Conservation (phyloP, 1,284 basidiomycete species). For the Cutaneotrichosporon sp. region DNA sequence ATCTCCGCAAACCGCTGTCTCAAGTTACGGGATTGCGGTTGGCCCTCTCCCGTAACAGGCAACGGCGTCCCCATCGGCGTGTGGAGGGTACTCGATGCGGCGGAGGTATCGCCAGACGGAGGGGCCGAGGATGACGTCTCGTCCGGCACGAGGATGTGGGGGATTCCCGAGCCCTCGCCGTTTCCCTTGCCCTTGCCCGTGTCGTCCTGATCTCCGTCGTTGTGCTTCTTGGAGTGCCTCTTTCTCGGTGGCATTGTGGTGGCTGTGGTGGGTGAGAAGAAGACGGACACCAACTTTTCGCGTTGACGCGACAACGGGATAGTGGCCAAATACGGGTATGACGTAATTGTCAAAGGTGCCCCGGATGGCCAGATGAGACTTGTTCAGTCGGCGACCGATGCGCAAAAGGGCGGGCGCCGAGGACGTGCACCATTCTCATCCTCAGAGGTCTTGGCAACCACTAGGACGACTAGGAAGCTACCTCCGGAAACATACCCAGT, state of each 20-base stretch:
- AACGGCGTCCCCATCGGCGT: constrained; percentile 3
- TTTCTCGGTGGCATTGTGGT: background rate
- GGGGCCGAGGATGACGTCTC: background rate
- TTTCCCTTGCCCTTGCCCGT: background rate
- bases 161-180: background rate
- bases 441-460: too few relatives aligned
- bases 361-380: too few relatives aligned
- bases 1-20: constrained; percentile 19
- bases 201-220: background rate
- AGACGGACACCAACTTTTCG: too few relatives aligned
- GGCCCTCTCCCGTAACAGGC: background rate
- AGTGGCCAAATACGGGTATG: too few relatives aligned
- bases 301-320: too few relatives aligned
- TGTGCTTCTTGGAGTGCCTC: background rate
- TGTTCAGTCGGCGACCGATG: too few relatives aligned
- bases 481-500: too few relatives aligned
- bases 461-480: too few relatives aligned
- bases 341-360: too few relatives aligned
- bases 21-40: background rate
- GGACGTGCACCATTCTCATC: too few relatives aligned
- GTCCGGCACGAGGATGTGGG: background rate
- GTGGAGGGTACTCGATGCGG: background rate
- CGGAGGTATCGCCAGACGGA: background rate
- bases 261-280: too few relatives aligned
- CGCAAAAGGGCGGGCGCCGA: too few relatives aligned